These are phyloP conservation scores for Coemansia sp. DNA, from an alignment of 192 early-diverging fungal species.

Conservation along the genomic window DNA sequence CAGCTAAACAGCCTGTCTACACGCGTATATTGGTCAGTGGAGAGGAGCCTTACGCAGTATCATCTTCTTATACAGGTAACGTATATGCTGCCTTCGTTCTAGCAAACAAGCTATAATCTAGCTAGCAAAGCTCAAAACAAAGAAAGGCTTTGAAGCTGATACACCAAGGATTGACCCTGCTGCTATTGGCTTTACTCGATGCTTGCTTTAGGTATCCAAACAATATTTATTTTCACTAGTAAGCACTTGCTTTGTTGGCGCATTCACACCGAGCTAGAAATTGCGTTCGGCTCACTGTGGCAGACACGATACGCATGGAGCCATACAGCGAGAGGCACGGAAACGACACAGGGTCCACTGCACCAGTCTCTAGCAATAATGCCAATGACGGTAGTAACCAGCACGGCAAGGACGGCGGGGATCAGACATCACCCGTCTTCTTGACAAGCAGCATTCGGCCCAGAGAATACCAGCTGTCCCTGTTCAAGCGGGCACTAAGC, in stretches of 20 bases:
- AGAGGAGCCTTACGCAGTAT: too few relatives aligned
- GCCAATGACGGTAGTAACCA: not conserved
- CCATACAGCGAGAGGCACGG: not conserved
- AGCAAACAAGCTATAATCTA: too few relatives aligned
- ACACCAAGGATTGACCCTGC: not conserved
- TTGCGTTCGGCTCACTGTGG: not conserved
- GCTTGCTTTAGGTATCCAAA: not conserved
- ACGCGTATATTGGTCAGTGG: too few relatives aligned
- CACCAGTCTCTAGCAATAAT: not conserved
- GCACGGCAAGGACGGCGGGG: not conserved
- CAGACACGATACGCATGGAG: not conserved
- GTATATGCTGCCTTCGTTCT: too few relatives aligned
- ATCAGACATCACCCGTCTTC: not conserved
- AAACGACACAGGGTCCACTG: too few relatives aligned
- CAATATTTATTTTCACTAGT: not conserved
- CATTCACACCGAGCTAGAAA: not conserved
- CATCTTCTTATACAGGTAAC: too few relatives aligned
- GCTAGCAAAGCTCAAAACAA: too few relatives aligned
- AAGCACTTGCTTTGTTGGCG: not conserved
- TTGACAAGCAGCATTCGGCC: constrained; percentile 45
- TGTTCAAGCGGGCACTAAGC: constrained; percentile 65
- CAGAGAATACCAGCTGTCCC: constrained; percentile 78
- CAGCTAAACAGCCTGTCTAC: too few relatives aligned
- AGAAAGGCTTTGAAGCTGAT: not conserved
- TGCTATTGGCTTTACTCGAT: not conserved